phyloP scores from a whole-genome alignment of 495 filamentous ascomycete species.

The Penicillium odoratum region DNA sequence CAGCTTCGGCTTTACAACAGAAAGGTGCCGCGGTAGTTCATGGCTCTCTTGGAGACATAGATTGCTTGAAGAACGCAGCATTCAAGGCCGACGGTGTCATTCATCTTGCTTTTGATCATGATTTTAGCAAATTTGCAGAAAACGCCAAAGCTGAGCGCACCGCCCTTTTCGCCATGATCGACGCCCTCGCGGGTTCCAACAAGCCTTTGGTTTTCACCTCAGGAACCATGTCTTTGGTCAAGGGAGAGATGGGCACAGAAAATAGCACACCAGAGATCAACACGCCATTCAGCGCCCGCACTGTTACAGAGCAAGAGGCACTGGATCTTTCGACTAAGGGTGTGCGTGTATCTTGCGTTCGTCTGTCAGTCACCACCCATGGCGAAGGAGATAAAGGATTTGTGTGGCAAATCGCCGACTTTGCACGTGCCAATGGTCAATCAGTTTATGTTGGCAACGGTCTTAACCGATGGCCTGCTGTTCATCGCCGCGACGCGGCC shows the following conservation, averaged over 20 bases:
- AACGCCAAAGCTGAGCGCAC: conserved; percentile 30
- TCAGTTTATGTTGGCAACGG: conserved; percentile 47
- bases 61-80: conserved; percentile 36
- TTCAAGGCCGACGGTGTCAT: conserved; percentile 41
- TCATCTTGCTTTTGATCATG: conserved; percentile 48
- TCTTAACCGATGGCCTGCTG: conserved; percentile 40
- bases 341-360: conserved; percentile 36
- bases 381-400: conserved; percentile 41
- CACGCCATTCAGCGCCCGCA: conserved; percentile 24
- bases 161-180: conserved; percentile 40
- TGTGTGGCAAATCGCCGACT: conserved; percentile 27
- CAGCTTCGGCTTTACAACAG: conserved; percentile 27
- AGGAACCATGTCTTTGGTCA: conserved; percentile 38
- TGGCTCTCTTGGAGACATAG: conserved; percentile 39
- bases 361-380: conserved; percentile 45
- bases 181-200: conserved; percentile 31
- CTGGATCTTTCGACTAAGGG: conserved; percentile 29
- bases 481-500: conserved; percentile 44
- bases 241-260: conserved; percentile 35
- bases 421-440: conserved; percentile 33
- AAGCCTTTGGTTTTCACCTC: conserved; percentile 43
- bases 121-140: conserved; percentile 38
- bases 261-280: conserved; percentile 21
- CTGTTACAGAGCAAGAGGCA: conserved; percentile 28
- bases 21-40: conserved; percentile 34